Conservation (phyloP, 768 basidiomycete genomes). For the Steccherinum ochraceum region DNA sequence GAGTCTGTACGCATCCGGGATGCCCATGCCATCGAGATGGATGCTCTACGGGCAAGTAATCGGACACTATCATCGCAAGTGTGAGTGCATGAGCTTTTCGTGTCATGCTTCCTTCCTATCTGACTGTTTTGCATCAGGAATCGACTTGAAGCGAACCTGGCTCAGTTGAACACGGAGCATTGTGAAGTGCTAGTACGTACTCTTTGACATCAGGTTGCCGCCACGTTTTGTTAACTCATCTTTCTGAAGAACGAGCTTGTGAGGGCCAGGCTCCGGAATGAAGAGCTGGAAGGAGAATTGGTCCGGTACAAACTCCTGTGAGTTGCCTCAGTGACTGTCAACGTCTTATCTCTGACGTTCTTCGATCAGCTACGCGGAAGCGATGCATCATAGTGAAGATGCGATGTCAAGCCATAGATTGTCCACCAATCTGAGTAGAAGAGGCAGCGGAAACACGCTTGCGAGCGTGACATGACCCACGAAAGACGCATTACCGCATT, state of each 20-base stretch:
- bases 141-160: constrained; percentile 68
- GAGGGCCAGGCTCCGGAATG: constrained; percentile 78
- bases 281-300: constrained; percentile 90
- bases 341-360: neutral
- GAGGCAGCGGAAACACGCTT: constrained; percentile 19
- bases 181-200: constrained; percentile 57
- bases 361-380: constrained; percentile 44
- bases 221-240: constrained; percentile 15
- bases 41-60: constrained; percentile 76
- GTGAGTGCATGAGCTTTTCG: constrained; percentile 41
- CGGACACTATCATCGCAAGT: constrained; percentile 70
- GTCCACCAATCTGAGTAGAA: constrained; percentile 25
- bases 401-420: constrained; percentile 38
- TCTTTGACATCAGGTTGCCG: neutral
- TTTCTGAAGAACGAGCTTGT: constrained; percentile 80
- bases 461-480: too few relatives aligned
- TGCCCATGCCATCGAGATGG: constrained; percentile 80
- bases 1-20: constrained; percentile 73
- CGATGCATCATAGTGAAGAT: constrained; percentile 47
- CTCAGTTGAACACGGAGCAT: constrained; percentile 79
- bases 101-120: too few relatives aligned
- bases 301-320: constrained; percentile 92
- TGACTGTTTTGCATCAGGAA: constrained; percentile 44
- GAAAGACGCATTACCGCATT: too few relatives aligned
- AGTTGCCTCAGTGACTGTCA: constrained; percentile 20